phyloP scores from a whole-genome alignment of 208 protist species.

The Leishmania mexicana region DNA sequence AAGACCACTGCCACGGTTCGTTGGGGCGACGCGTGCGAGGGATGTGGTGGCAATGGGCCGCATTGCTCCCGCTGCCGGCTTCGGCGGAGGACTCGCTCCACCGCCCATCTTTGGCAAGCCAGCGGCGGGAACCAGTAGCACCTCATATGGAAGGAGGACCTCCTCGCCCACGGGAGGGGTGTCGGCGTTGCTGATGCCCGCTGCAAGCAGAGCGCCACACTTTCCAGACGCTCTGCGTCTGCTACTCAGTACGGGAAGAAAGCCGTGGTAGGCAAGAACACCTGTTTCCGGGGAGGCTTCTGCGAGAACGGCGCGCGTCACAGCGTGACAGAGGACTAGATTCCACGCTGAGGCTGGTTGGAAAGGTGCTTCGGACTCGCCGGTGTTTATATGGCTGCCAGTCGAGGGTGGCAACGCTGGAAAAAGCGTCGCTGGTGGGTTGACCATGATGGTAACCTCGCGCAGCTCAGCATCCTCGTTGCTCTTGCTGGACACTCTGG shows the following conservation, averaged over 20 bases:
- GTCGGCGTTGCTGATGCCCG: not conserved
- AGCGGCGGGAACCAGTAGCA: conserved; percentile 13
- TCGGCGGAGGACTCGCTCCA: not conserved
- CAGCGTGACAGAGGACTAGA: conserved; percentile 19
- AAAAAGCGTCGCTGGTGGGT: conserved; percentile 5
- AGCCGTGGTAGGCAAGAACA: conserved; percentile 26
- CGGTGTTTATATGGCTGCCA: not conserved
- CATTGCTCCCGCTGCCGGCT: not conserved
- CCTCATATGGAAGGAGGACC: conserved; percentile 19
- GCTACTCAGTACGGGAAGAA: conserved; percentile 15
- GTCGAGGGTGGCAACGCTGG: not conserved
- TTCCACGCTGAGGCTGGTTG: conserved; percentile 1
- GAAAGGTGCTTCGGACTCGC: not conserved
- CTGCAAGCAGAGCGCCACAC: not conserved
- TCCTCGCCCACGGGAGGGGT: not conserved
- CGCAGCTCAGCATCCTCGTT: conserved; percentile 9
- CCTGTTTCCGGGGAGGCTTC: conserved; percentile 2
- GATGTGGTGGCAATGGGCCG: no score
- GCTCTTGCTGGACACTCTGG: not conserved
- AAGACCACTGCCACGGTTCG: not conserved
- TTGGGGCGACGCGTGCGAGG: not conserved
- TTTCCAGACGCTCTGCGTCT: not conserved
- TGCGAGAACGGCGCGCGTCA: conserved; percentile 17
- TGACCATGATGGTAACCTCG: conserved; percentile 21
- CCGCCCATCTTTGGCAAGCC: not conserved